Evolutionary conservation across 192 early-diverging fungal species (phyloP).

Genomic region (Backusella westeae): DNA sequence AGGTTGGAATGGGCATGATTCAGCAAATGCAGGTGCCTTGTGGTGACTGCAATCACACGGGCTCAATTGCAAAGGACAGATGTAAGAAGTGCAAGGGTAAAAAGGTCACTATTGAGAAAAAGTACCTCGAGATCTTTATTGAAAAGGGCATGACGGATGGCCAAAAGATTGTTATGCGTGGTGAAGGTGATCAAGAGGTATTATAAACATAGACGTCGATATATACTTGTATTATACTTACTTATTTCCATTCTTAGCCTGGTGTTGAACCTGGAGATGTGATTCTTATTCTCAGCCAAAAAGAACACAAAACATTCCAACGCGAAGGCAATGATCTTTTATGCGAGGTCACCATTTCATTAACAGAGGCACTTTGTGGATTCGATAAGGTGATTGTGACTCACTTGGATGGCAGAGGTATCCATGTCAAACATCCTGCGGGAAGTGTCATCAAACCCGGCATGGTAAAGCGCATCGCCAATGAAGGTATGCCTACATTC

Average conservation of each 20-base stretch:
- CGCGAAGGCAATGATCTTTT: constrained; percentile 81
- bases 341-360: constrained; percentile 74
- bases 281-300: constrained; percentile 87
- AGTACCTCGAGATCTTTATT: constrained; percentile 87
- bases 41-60: constrained; percentile 77
- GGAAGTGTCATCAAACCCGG: constrained; percentile 87
- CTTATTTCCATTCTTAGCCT: constrained; percentile 42
- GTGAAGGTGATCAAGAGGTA: constrained; percentile 91
- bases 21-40: constrained; percentile 88
- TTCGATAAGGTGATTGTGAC: constrained; percentile 76
- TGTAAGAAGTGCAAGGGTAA: constrained; percentile 94
- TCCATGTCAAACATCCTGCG: constrained; percentile 80
- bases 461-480: constrained; percentile 76
- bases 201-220: not conserved
- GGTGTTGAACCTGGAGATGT: constrained; percentile 90
- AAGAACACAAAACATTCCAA: constrained; percentile 75
- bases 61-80: constrained; percentile 79
- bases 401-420: constrained; percentile 86
- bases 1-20: constrained; percentile 88
- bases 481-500: constrained; percentile 92
- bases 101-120: constrained; percentile 83
- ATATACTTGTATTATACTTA: constrained; percentile 9
- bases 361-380: constrained; percentile 91
- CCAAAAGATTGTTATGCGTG: constrained; percentile 86
- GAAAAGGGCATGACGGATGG: constrained; percentile 93